phyloP scores from a whole-genome alignment of 225 moss, liverwort and hornwort species.

The Marchantia paleacea region DNA sequence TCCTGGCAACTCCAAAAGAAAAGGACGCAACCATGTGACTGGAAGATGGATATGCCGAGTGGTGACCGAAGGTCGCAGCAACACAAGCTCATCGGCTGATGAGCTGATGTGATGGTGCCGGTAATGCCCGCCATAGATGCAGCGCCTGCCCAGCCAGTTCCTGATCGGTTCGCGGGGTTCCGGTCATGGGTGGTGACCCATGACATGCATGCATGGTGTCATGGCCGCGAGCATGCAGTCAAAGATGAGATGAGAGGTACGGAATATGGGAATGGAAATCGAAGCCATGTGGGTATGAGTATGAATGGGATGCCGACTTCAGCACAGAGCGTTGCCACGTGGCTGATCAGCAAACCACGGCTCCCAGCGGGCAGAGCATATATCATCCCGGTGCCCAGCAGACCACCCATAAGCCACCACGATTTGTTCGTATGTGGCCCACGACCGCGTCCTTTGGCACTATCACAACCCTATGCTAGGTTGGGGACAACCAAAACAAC shows the following conservation, averaged over 20 bases:
- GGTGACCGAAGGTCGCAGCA: not conserved
- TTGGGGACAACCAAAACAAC: not conserved
- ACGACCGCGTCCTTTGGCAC: not conserved
- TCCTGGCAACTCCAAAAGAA: not conserved
- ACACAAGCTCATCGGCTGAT: not conserved
- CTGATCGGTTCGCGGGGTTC: not conserved
- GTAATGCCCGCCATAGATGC: not conserved
- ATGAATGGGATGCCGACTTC: not conserved
- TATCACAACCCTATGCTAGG: not conserved
- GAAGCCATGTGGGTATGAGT: not conserved
- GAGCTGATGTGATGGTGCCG: not conserved
- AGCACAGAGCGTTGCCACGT: not conserved
- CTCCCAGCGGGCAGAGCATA: not conserved
- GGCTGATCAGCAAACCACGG: not conserved
- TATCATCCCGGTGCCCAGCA: not conserved
- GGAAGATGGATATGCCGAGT: not conserved
- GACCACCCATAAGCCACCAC: conserved; percentile 10
- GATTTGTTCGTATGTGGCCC: not conserved
- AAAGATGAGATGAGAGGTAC: not conserved
- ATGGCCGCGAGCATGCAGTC: not conserved
- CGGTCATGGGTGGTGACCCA: not conserved
- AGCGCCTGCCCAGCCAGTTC: not conserved
- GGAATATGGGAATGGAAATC: not conserved
- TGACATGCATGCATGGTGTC: not conserved
- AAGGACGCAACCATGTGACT: conserved; percentile 1